phyloP scores from a whole-genome alignment of 1,284 basidiomycete genomes.

The Acaromyces ingoldii region DNA sequence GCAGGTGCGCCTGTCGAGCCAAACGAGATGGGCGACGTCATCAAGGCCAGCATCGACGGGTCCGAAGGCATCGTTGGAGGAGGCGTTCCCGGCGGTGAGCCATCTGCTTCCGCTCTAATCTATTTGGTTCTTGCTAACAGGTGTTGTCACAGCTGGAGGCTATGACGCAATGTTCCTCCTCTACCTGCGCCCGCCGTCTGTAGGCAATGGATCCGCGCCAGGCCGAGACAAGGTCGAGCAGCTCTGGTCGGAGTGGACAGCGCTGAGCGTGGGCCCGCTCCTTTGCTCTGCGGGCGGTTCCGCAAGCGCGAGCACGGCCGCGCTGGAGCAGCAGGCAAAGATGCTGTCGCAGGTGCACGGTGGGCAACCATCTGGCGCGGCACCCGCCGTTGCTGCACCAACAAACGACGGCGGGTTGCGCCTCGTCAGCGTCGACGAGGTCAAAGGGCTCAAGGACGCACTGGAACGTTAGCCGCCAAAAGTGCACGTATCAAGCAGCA shows the following conservation, averaged over 20 bases:
- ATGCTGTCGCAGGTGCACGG: neutral
- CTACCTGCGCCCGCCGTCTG: conserved; percentile 14
- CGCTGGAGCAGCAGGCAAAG: neutral
- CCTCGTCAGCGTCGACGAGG: too few relatives aligned
- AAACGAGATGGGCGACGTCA: conserved; percentile 74
- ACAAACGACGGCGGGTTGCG: too few relatives aligned
- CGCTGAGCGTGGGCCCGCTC: conserved; percentile 73
- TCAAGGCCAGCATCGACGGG: conserved; percentile 67
- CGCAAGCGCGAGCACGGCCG: neutral
- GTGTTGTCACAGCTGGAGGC: conserved; percentile 81
- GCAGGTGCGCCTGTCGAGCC: conserved; percentile 88
- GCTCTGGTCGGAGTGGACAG: conserved; percentile 69
- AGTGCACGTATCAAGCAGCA: too few relatives aligned
- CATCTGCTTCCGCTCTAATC: neutral
- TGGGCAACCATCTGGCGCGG: too few relatives aligned
- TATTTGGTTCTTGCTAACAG: too few relatives aligned
- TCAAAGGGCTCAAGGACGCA: too few relatives aligned
- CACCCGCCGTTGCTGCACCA: too few relatives aligned
- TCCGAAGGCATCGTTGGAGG: conserved; percentile 83
- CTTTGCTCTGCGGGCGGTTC: conserved; percentile 63
- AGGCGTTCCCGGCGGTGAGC: conserved; percentile 72
- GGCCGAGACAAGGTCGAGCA: conserved; percentile 65
- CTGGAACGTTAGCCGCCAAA: too few relatives aligned
- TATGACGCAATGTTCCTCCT: conserved; percentile 96
- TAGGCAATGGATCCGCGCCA: too few relatives aligned